Conservation (phyloP, 2,329 filamentous ascomycete species). For the Paraphoma chrysanthemicola region DNA sequence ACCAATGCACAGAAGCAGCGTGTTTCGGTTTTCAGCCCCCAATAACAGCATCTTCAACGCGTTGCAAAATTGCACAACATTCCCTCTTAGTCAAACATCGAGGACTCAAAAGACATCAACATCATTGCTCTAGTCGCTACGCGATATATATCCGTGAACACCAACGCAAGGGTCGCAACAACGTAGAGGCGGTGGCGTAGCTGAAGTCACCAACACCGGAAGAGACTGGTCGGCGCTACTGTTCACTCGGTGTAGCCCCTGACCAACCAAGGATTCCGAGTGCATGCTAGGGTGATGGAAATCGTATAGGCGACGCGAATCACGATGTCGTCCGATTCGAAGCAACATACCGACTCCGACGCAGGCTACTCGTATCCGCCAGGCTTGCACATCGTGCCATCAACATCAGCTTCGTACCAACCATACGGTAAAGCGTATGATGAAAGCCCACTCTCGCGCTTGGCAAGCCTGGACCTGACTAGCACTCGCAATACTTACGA, state of each 20-base stretch:
- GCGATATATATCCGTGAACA: too few relatives aligned
- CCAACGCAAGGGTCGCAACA: too few relatives aligned
- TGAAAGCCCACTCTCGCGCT: not conserved
- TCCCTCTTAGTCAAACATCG: not conserved
- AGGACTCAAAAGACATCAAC: too few relatives aligned
- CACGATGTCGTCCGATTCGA: not conserved
- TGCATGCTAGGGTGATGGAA: not conserved
- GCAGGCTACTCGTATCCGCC: not conserved
- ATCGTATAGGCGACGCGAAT: not conserved
- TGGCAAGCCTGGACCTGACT: slow-evolving; percentile 2
- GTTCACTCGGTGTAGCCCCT: not conserved
- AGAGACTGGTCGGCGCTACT: not conserved
- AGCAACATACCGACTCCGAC: not conserved
- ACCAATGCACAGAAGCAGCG: not conserved
- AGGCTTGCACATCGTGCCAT: not conserved
- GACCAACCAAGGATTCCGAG: not conserved
- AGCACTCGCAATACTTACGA: not conserved
- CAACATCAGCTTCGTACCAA: not conserved
- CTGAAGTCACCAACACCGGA: not conserved
- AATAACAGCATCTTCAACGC: not conserved
- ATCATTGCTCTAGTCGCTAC: too few relatives aligned
- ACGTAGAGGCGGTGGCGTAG: not conserved
- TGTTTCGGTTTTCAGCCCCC: not conserved
- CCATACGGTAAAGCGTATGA: not conserved
- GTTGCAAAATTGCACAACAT: not conserved